Evolutionary conservation across 345 rosid species (phyloP).

Genomic region (Pugionium cornutum): DNA sequence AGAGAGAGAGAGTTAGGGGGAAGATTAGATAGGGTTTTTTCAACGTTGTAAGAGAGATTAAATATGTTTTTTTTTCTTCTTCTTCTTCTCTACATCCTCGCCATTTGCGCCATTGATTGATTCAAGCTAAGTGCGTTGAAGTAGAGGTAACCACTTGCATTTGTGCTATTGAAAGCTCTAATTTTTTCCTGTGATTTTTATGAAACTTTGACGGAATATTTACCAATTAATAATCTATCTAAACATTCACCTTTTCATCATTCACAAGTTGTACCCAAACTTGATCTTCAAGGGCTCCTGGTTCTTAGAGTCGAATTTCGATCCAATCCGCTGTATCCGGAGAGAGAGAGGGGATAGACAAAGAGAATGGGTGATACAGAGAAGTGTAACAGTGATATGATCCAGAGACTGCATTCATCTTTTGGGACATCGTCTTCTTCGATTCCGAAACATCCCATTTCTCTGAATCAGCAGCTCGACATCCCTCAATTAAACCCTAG

Average conservation of each 20-base stretch:
- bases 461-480: slow-evolving; percentile 59
- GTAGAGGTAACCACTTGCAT: slow-evolving; percentile 32
- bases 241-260: background rate
- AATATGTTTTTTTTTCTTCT: slow-evolving; percentile 25
- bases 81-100: slow-evolving; percentile 22
- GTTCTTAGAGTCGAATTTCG: background rate
- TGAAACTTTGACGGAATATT: background rate
- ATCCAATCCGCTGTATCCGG: background rate
- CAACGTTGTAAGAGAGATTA: slow-evolving; percentile 38
- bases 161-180: slow-evolving; percentile 15
- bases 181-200: background rate
- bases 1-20: slow-evolving; percentile 11
- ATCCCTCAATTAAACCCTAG: slow-evolving; percentile 58
- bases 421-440: slow-evolving; percentile 53
- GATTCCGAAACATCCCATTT: slow-evolving; percentile 48
- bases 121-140: slow-evolving; percentile 29
- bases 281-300: slow-evolving; percentile 20
- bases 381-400: slow-evolving; percentile 60
- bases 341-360: background rate
- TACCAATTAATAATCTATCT: background rate
- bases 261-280: background rate
- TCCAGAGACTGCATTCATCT: slow-evolving; percentile 69
- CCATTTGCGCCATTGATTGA: slow-evolving; percentile 44
- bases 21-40: background rate
- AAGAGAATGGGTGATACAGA: slow-evolving; percentile 67